Percentiles rank a stretch among this genome's conserved stretches.
Conservation (phyloP, 2,329 filamentous ascomycete species). For the Neofusicoccum cordaticola region DNA sequence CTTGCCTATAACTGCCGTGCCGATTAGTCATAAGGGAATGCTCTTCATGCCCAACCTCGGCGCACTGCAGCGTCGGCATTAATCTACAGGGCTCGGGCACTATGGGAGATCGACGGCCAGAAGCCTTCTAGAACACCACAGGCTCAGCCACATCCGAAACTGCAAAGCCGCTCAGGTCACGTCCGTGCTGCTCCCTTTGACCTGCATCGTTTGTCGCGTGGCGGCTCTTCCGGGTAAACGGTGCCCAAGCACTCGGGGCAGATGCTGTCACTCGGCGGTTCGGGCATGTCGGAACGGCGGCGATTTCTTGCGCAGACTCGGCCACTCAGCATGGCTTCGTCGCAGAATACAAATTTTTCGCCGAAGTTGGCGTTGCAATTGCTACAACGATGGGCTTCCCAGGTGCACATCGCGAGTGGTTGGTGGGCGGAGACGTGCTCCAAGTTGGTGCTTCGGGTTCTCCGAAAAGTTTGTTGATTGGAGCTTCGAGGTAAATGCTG, state of each 20-base stretch:
- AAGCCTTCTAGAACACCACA: background rate
- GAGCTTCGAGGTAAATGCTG: background rate
- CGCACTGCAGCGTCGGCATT: background rate
- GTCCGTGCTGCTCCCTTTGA: background rate
- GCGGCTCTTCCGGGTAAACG: background rate
- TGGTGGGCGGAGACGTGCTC: no score
- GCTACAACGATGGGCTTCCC: background rate
- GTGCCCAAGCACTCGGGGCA: background rate
- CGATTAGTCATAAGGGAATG: background rate
- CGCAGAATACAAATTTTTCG: background rate
- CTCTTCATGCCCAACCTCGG: background rate
- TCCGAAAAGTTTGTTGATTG: background rate
- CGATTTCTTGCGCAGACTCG: background rate
- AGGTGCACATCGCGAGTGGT: background rate
- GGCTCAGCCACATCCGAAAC: constrained; percentile 1
- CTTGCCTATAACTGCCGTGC: no score
- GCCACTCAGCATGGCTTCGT: background rate
- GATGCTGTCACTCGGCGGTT: background rate
- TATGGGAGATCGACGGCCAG: background rate
- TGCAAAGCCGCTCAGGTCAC: background rate
- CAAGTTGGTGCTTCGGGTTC: background rate
- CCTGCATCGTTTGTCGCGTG: background rate
- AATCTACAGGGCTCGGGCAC: background rate
- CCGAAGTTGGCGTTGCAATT: background rate
- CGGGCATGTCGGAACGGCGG: background rate